phyloP scores from a whole-genome alignment of 1,284 basidiomycete genomes.

The Chiua sp. region DNA sequence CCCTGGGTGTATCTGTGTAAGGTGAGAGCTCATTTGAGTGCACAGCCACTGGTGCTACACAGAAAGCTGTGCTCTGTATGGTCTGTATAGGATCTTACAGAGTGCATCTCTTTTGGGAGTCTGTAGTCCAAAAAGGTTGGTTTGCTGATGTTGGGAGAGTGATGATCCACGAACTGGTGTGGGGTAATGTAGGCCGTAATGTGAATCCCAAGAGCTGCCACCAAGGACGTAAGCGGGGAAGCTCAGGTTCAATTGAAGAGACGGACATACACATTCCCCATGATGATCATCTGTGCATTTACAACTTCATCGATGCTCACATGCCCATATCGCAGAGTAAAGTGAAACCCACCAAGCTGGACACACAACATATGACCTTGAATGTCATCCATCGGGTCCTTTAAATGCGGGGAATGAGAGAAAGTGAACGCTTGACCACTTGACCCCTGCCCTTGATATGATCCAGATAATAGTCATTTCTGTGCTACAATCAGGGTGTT shows the following conservation, averaged over 20 bases:
- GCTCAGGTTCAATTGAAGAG: slow-evolving; percentile 9
- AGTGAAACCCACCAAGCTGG: slow-evolving; percentile 32
- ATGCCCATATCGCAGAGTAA: slow-evolving; percentile 18
- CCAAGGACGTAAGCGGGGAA: slow-evolving; percentile 29
- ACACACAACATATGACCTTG: slow-evolving; percentile 30
- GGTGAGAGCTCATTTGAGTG: no score
- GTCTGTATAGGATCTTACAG: no score
- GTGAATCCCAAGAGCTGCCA: slow-evolving; percentile 34
- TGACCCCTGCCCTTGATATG: slow-evolving; percentile 30
- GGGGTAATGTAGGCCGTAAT: slow-evolving; percentile 30
- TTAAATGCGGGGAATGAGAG: slow-evolving; percentile 12
- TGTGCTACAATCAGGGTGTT: slow-evolving; percentile 27
- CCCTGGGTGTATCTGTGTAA: no score
- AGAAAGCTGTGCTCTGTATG: no score
- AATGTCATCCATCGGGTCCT: slow-evolving; percentile 27
- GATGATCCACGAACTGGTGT: slow-evolving; percentile 22
- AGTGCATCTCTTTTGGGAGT: no score
- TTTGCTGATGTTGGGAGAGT: slow-evolving; percentile 27
- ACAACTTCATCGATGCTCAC: slow-evolving; percentile 24
- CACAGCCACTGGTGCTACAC: no score
- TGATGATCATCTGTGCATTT: slow-evolving; percentile 33
- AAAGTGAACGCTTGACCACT: slow-evolving; percentile 10
- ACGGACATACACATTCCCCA: slow-evolving; percentile 30
- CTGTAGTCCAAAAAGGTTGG: no score
- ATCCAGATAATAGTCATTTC: slow-evolving; percentile 19